Evolutionary conservation across 1,284 basidiomycete species (phyloP), one percentile per base, ranked within the genome.

Genomic region (Austroboletus niveus): DNA sequence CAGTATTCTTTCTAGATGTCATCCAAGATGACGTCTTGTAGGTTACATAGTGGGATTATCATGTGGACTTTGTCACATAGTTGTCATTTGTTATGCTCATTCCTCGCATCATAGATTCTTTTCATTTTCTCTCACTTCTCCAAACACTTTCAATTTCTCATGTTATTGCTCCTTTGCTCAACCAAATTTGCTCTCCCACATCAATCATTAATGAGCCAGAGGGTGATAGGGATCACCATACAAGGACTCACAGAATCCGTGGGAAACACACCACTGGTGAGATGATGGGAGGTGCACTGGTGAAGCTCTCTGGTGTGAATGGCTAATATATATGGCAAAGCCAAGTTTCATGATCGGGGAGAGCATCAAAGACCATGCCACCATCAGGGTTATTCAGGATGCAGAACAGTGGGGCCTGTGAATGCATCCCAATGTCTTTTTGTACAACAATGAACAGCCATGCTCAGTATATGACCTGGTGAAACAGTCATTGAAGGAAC

Each of bases 271-370:
- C 96, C 96, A 48, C 76, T 98, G 45, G 94, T 94, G 51, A 62
- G 87, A 73, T n/a, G 32, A 14, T 8, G 29, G 24, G 15, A 49
- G 5, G 8, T 17, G 1, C 49, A 49, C 34, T 39, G 17, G 31
- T 20, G 12, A 47, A 31, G 17, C 17, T 27, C 47, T 45, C 50
- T 57, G 44, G 55, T 46, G 9, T n/a, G 30, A 31, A 24, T 20
- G 15, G 10, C 35, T 30, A 85, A 86, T 54, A 93, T 99, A 55
- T 85, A 89, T 56, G 96, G 92, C 42, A 99, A 99, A 70, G 94
- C 94, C 45, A 97, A 99, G 73, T 96, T 98, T 69, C 94, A 97
- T 76, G 96, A 98, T 64, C 97, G 96, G 97, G n/a, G 97, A 97
- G 42, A 95, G 92, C 59, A 94, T 99, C 63, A 99, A 99, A 74